phyloP scores from a whole-genome alignment of 371 early-diverging fungal species.

The Mortierella sp. region DNA sequence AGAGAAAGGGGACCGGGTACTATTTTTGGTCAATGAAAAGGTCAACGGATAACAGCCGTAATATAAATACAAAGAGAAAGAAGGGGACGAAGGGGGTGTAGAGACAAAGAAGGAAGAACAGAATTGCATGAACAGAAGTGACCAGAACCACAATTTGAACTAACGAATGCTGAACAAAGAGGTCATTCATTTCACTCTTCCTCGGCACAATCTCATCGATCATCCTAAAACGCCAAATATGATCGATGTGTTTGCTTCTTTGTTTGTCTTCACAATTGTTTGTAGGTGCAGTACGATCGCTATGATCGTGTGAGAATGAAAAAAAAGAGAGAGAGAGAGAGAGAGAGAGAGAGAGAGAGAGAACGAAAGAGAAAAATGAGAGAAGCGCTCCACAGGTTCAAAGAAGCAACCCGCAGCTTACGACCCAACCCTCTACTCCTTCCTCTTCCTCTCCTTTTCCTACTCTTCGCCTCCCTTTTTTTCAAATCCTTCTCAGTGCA shows the following conservation, averaged over 20 bases:
- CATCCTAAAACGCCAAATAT: not conserved
- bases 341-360: not conserved
- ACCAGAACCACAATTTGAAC: no score
- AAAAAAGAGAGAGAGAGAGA: not conserved
- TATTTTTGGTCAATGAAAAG: constrained; percentile 1
- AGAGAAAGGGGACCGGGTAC: not conserved
- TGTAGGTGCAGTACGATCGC: not conserved
- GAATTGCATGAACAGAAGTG: not conserved
- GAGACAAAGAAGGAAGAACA: not conserved
- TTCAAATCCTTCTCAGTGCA: not conserved
- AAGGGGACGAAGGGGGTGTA: not conserved
- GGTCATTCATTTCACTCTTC: no score
- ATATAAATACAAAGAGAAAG: not conserved
- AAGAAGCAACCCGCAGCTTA: constrained; percentile 9
- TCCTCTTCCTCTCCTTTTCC: not conserved
- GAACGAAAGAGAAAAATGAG: not conserved
- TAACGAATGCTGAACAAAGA: no score
- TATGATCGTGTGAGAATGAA: not conserved
- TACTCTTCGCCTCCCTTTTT: no score
- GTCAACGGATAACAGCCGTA: no score
- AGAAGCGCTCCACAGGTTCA: not conserved
- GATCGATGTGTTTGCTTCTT: not conserved
- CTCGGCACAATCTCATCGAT: no score
- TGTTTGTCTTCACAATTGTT: not conserved
- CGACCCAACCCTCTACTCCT: not conserved